Conservation (phyloP, 768 basidiomycete species). For the Cyathus striatus region DNA sequence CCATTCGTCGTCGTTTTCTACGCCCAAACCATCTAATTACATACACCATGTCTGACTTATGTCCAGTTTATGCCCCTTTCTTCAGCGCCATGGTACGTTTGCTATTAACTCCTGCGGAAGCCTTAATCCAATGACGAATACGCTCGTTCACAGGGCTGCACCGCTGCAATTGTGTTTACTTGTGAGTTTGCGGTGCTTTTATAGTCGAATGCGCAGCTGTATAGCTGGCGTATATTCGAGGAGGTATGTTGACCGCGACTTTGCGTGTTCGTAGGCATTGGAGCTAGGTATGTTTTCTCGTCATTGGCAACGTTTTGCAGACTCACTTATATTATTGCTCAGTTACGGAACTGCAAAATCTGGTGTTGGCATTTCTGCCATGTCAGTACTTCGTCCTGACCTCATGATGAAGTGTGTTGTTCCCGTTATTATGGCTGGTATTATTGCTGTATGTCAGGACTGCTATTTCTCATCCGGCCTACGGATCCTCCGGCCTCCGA, state of each 20-base stretch:
- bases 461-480: constrained; percentile 6
- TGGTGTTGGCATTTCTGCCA: constrained; percentile 95
- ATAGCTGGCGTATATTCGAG: not conserved
- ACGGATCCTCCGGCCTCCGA: constrained; percentile 1
- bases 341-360: constrained; percentile 99
- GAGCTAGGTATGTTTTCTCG: constrained; percentile 61
- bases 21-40: not conserved
- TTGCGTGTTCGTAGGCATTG: constrained; percentile 52
- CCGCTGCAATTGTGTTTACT: constrained; percentile 95
- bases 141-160: constrained; percentile 67
- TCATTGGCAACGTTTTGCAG: constrained; percentile 6
- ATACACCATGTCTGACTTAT: constrained; percentile 66
- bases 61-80: constrained; percentile 96
- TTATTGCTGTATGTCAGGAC: constrained; percentile 78
- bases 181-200: constrained; percentile 65
- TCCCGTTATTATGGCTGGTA: constrained; percentile 99
- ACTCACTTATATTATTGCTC: constrained; percentile 9
- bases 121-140: constrained; percentile 7
- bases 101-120: not conserved
- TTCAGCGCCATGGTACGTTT: constrained; percentile 89
- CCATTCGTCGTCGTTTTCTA: constrained; percentile 6
- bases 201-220: not conserved
- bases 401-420: constrained; percentile 97
- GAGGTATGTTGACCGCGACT: constrained; percentile 5
- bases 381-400: constrained; percentile 96